A percentile compares a stretch with the other conserved stretches of the same genome.
Conservation (phyloP, 768 basidiomycete genomes). For the Leccinum ochraceum region DNA sequence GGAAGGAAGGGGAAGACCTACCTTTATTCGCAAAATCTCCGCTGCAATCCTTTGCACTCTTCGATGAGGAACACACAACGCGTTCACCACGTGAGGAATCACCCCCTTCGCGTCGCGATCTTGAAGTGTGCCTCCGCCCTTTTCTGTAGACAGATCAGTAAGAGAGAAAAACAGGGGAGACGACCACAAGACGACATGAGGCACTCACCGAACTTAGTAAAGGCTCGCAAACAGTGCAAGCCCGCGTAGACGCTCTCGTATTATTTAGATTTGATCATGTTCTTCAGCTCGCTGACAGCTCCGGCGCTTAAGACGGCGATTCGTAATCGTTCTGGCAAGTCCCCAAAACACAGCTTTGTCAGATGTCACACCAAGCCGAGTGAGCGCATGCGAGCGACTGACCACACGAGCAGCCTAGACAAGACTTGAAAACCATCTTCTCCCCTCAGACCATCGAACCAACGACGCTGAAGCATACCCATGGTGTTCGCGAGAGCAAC, state of each 20-base stretch:
- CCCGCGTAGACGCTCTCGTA: conserved; percentile 17
- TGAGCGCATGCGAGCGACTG: background rate
- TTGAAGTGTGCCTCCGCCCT: conserved; percentile 1
- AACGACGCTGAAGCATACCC: too few species aligned
- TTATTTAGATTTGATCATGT: conserved; percentile 16
- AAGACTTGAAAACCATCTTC: too few species aligned
- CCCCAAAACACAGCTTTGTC: background rate
- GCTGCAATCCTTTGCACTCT: conserved; percentile 20
- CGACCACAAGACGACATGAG: background rate
- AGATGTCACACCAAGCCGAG: background rate
- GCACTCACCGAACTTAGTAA: conserved; percentile 22
- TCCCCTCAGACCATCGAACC: too few species aligned
- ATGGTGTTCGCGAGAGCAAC: too few species aligned
- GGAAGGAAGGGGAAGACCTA: background rate
- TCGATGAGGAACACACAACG: conserved; percentile 17
- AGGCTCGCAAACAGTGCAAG: conserved; percentile 25
- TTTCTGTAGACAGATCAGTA: conserved; percentile 1
- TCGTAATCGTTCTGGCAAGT: conserved; percentile 18
- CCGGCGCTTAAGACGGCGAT: conserved; percentile 15
- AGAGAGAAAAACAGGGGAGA: background rate
- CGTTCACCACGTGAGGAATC: conserved; percentile 15
- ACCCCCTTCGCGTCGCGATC: conserved; percentile 7
- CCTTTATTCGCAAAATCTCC: conserved; percentile 14
- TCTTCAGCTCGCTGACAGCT: conserved; percentile 12
- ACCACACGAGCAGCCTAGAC: too few species aligned